phyloP scores from a whole-genome alignment of 345 rosid genomes.

The Euphorbia pulcherrima region DNA sequence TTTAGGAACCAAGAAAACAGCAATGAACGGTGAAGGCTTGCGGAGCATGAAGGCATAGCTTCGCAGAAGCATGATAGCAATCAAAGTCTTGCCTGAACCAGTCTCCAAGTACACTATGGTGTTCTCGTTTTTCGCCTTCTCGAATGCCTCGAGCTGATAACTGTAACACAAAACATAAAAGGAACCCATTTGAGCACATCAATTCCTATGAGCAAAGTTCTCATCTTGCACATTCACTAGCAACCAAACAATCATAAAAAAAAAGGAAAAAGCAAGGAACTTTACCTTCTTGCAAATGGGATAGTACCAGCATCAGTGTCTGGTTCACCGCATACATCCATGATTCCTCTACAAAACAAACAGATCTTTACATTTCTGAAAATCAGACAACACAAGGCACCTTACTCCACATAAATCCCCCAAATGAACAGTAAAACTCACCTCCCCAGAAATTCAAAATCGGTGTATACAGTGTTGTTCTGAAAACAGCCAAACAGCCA shows the following conservation, averaged over 20 bases:
- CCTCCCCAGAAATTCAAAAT: no score
- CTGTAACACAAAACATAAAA: slow-evolving; percentile 25
- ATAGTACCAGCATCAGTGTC: background rate
- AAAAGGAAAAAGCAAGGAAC: background rate
- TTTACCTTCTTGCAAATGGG: background rate
- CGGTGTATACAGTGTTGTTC: no score
- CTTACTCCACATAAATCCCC: no score
- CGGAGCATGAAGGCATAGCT: slow-evolving; percentile 56
- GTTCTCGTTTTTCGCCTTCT: slow-evolving; percentile 60
- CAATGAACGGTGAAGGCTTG: slow-evolving; percentile 67
- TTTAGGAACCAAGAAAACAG: slow-evolving; percentile 87
- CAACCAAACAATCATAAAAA: background rate
- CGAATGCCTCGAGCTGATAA: slow-evolving; percentile 83
- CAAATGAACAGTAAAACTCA: no score
- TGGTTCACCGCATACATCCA: background rate
- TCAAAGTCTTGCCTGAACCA: slow-evolving; percentile 88
- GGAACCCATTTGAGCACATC: no score
- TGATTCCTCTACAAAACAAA: no score
- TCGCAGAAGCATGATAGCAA: slow-evolving; percentile 90
- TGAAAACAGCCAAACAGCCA: no score
- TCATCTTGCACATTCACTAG: background rate
- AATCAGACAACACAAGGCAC: no score
- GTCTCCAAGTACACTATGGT: slow-evolving; percentile 75
- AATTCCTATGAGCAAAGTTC: background rate
- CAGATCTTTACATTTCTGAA: no score